These are phyloP conservation scores for Zygosaccharomyces bisporus DNA, from an alignment of 805 yeast species.

Conservation along the genomic window DNA sequence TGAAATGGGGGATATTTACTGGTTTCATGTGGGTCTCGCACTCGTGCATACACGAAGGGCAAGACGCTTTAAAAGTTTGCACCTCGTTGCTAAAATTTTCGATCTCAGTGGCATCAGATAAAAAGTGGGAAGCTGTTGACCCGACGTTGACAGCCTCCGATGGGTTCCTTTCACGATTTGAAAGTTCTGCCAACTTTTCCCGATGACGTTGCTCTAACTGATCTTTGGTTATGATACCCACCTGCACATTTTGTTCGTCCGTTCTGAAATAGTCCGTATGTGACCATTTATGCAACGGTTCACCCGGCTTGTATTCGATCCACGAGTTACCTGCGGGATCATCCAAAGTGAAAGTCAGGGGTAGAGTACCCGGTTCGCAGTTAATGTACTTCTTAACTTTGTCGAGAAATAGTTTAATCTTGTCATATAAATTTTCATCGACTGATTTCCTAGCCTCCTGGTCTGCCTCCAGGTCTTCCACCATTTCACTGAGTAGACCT, in stretches of 20 bases:
- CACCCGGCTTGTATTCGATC: conserved; percentile 86
- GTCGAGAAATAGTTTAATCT: conserved; percentile 65
- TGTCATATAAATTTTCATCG: conserved; percentile 71
- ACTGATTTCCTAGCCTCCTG: conserved; percentile 73
- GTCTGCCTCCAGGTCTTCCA: conserved; percentile 71
- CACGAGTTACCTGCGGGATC: conserved; percentile 98
- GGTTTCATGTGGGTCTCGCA: conserved; percentile 96
- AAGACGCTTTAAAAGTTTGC: conserved; percentile 86
- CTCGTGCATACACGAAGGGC: conserved; percentile 75
- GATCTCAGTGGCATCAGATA: conserved; percentile 71
- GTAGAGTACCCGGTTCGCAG: conserved; percentile 67
- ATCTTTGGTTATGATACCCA: conserved; percentile 72
- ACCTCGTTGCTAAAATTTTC: conserved; percentile 87
- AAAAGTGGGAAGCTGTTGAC: conserved; percentile 42
- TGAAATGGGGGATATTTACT: conserved; percentile 95
- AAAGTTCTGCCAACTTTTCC: conserved; percentile 32
- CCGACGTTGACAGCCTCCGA: conserved; percentile 22
- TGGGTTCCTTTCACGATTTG: conserved; percentile 38
- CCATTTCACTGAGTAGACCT: conserved; percentile 81
- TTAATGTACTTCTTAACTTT: conserved; percentile 57
- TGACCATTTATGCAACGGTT: conserved; percentile 86
- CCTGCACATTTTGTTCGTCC: conserved; percentile 78
- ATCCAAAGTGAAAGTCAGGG: conserved; percentile 73
- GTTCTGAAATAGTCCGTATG: conserved; percentile 76
- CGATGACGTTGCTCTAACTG: conserved; percentile 43